A percentile compares a stretch with the other conserved stretches of the same genome.
phyloP scores from a whole-genome alignment of 2,329 filamentous ascomycete species.

The Hyphodiscus sp. region DNA sequence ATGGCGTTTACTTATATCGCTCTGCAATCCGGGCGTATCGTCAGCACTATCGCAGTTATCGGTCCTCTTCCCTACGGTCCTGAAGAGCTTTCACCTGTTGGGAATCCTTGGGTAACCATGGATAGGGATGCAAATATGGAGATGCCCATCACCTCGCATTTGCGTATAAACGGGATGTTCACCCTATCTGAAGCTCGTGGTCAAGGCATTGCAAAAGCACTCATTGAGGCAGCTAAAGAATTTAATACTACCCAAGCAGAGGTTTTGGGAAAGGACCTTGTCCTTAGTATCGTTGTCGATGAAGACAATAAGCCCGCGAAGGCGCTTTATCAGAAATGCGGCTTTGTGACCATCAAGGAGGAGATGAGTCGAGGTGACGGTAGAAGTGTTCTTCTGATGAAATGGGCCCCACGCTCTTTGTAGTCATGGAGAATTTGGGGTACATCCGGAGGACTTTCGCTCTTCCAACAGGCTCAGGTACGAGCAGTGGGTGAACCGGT shows the following conservation, averaged over 20 bases:
- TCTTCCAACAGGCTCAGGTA: no score
- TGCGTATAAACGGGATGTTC: slow-evolving; percentile 34
- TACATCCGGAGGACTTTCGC: neutral
- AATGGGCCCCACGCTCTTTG: slow-evolving; percentile 6
- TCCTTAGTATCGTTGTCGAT: slow-evolving; percentile 31
- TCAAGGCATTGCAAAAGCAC: slow-evolving; percentile 30
- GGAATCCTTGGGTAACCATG: slow-evolving; percentile 17
- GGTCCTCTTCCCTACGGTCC: slow-evolving; percentile 26
- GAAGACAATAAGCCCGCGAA: slow-evolving; percentile 30
- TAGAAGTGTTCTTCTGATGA: slow-evolving; percentile 16
- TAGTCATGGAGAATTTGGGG: neutral
- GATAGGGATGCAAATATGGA: neutral
- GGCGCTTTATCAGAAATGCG: slow-evolving; percentile 32
- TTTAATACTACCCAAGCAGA: slow-evolving; percentile 24
- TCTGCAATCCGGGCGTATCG: slow-evolving; percentile 22
- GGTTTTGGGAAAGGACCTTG: slow-evolving; percentile 18
- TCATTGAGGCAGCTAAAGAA: slow-evolving; percentile 28
- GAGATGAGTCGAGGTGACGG: slow-evolving; percentile 8
- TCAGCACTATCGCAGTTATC: slow-evolving; percentile 30
- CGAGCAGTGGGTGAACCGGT: no score
- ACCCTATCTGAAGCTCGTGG: slow-evolving; percentile 33
- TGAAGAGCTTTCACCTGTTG: slow-evolving; percentile 5
- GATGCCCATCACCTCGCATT: slow-evolving; percentile 19
- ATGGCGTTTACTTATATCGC: slow-evolving; percentile 31
- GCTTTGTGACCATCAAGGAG: slow-evolving; percentile 27